Evolutionary conservation across 768 basidiomycete species (phyloP).

Genomic region (Rhodotorula kratochvilovae): DNA sequence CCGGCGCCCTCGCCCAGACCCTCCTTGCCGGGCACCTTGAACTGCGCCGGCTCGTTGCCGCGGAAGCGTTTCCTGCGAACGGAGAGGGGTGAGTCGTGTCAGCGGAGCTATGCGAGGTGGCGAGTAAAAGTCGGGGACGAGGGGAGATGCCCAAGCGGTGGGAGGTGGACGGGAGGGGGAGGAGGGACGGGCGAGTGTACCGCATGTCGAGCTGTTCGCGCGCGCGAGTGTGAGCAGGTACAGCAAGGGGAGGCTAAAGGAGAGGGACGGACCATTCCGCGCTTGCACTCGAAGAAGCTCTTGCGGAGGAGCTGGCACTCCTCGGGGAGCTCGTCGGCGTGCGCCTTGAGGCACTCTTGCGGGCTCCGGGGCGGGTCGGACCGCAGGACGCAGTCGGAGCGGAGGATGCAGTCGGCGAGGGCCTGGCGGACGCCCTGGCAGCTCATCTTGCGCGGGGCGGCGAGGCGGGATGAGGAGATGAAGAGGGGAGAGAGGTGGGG

Average conservation of each 20-base stretch:
- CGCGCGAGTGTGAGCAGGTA: no score
- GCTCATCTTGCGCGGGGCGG: conserved; percentile 50
- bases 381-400: conserved; percentile 80
- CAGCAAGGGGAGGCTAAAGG: neutral
- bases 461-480: no score
- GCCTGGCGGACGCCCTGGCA: conserved; percentile 72
- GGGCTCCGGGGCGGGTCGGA: conserved; percentile 61
- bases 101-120: no score
- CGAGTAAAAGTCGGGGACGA: no score
- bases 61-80: conserved; percentile 37
- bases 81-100: neutral
- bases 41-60: conserved; percentile 37
- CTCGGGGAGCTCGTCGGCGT: conserved; percentile 70
- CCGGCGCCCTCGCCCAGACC: conserved; percentile 22
- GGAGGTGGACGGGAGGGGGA: neutral
- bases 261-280: conserved; percentile 49
- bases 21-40: conserved; percentile 30
- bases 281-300: conserved; percentile 84
- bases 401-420: conserved; percentile 76
- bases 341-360: conserved; percentile 67
- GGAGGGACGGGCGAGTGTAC: neutral
- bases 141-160: no score
- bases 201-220: conserved; percentile 37
- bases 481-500: no score
- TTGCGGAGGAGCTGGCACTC: conserved; percentile 72